phyloP scores from a whole-genome alignment of 306 rosid species.

The Lathyrus tuberosus region DNA sequence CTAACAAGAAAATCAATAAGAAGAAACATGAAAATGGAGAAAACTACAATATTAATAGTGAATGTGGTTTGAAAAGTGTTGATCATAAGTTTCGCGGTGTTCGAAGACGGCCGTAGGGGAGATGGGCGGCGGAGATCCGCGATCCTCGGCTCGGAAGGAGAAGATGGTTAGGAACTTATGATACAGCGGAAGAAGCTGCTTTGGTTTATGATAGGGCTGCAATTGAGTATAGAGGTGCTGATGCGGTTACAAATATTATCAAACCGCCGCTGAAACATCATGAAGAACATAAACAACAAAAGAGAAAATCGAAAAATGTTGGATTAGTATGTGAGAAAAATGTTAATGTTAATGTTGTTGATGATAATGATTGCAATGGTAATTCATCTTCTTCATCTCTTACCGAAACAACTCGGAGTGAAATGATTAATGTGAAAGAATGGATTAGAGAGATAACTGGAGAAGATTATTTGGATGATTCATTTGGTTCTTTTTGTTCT shows the following conservation, averaged over 20 bases:
- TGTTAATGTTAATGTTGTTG: too few relatives aligned
- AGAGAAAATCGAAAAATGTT: background rate
- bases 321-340: too few relatives aligned
- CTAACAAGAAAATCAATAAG: background rate
- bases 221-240: conserved; percentile 52
- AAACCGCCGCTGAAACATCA: conserved; percentile 11
- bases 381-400: conserved; percentile 26
- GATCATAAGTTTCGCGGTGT: conserved; percentile 76
- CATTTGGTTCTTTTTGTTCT: background rate
- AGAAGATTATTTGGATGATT: conserved; percentile 7
- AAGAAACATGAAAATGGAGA: conserved; percentile 34
- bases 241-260: conserved; percentile 60
- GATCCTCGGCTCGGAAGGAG: conserved; percentile 43
- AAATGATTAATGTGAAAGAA: background rate
- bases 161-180: conserved; percentile 33
- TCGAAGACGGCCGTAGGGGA: conserved; percentile 79
- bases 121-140: conserved; percentile 91
- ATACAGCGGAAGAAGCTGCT: conserved; percentile 37
- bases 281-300: background rate
- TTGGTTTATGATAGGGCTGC: conserved; percentile 65
- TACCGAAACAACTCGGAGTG: background rate
- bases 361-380: background rate
- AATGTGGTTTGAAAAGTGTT: background rate
- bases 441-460: conserved; percentile 4
- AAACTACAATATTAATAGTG: background rate